Percentiles rank a stretch among this genome's conserved stretches.
These are phyloP conservation scores for Alternaria sp. DNA, from an alignment of 2,329 filamentous ascomycete species.

Conservation along the genomic window DNA sequence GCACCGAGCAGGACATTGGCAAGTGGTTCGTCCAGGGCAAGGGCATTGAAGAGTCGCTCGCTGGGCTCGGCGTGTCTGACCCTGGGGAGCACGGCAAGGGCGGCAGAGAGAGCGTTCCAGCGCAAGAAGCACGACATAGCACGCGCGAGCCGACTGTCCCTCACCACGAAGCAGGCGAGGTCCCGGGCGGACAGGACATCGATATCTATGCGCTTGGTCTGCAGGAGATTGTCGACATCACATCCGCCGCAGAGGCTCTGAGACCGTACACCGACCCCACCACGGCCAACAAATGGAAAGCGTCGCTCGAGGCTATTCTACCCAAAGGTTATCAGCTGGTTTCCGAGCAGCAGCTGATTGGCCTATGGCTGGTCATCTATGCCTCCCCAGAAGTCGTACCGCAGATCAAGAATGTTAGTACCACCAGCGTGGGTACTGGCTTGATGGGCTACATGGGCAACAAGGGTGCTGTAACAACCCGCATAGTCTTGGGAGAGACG, in stretches of 20 bases:
- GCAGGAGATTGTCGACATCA: slow-evolving; percentile 91
- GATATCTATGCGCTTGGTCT: slow-evolving; percentile 90
- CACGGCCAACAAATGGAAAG: slow-evolving; percentile 81
- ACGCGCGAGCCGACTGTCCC: slow-evolving; percentile 57
- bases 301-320: slow-evolving; percentile 75
- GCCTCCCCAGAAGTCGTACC: slow-evolving; percentile 79
- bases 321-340: slow-evolving; percentile 80
- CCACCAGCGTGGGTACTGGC: slow-evolving; percentile 85
- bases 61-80: slow-evolving; percentile 57
- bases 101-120: slow-evolving; percentile 55
- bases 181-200: slow-evolving; percentile 73
- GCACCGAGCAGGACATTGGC: slow-evolving; percentile 86
- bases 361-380: slow-evolving; percentile 84
- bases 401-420: slow-evolving; percentile 83
- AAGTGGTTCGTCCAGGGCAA: slow-evolving; percentile 87
- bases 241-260: slow-evolving; percentile 80
- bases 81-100: slow-evolving; percentile 44
- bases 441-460: slow-evolving; percentile 94
- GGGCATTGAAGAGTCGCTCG: slow-evolving; percentile 71
- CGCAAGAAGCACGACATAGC: slow-evolving; percentile 58
- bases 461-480: slow-evolving; percentile 86
- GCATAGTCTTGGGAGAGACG: slow-evolving; percentile 87
- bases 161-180: slow-evolving; percentile 53
- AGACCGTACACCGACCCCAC: slow-evolving; percentile 77
- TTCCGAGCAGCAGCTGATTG: slow-evolving; percentile 84